Evolutionary conservation across 495 filamentous ascomycete species (phyloP).

Genomic region (Zalerion maritima): DNA sequence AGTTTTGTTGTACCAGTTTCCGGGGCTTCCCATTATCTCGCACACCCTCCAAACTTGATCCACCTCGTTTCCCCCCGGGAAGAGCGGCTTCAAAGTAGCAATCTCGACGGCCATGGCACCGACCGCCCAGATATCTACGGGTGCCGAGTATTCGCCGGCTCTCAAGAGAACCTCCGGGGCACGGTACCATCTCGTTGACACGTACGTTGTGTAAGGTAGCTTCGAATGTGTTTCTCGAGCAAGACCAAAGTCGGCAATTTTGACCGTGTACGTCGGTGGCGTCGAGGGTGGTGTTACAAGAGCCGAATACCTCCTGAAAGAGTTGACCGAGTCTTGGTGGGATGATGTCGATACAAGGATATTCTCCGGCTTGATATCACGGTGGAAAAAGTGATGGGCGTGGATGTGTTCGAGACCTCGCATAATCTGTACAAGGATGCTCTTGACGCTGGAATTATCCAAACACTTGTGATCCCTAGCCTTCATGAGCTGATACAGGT

Average conservation of each 20-base stretch:
- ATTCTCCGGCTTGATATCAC: constrained; percentile 98
- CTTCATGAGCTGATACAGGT: constrained; percentile 98
- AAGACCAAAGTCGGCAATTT: constrained; percentile 98
- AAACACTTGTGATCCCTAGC: constrained; percentile 86
- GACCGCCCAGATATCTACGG: constrained; percentile 96
- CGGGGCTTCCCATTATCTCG: constrained; percentile 98
- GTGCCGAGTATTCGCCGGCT: constrained; percentile 93
- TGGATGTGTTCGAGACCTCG: constrained; percentile 95
- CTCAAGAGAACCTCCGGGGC: constrained; percentile 90
- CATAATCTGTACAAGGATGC: constrained; percentile 93
- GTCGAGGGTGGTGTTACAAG: constrained; percentile 90
- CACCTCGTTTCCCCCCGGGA: constrained; percentile 95
- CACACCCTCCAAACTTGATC: constrained; percentile 99
- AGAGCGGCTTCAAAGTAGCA: constrained; percentile 90
- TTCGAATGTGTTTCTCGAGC: constrained; percentile 94
- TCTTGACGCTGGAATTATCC: constrained; percentile 87
- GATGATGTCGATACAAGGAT: constrained; percentile 93
- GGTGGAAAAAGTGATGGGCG: constrained; percentile 93
- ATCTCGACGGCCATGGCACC: constrained; percentile 99
- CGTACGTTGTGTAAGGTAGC: constrained; percentile 93
- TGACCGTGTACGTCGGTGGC: constrained; percentile 85
- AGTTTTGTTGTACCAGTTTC: constrained; percentile 90
- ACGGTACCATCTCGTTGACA: constrained; percentile 96
- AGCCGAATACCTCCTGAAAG: constrained; percentile 83
- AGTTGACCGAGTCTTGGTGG: constrained; percentile 56